These are phyloP conservation scores for Chloranthus sessilifolius DNA, from an alignment of 164 flowering plant species.

Conservation along the genomic window DNA sequence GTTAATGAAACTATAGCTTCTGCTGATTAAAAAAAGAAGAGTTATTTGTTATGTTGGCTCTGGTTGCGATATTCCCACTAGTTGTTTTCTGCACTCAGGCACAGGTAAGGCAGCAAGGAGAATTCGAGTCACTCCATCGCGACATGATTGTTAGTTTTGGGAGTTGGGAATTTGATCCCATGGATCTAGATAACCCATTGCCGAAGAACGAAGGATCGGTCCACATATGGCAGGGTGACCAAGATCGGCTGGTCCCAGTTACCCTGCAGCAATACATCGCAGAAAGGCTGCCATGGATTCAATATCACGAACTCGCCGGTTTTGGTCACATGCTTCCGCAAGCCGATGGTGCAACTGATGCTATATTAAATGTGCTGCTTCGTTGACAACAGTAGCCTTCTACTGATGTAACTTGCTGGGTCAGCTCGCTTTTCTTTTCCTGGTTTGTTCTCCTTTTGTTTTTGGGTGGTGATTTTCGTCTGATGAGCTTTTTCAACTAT, in stretches of 20 bases:
- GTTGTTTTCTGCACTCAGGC: slow-evolving; percentile 24
- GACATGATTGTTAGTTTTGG: slow-evolving; percentile 33
- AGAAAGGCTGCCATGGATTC: slow-evolving; percentile 33
- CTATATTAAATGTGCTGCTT: slow-evolving; percentile 15
- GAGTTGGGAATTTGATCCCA: slow-evolving; percentile 39
- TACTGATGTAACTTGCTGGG: not conserved
- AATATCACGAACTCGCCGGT: slow-evolving; percentile 26
- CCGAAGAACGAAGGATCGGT: slow-evolving; percentile 30
- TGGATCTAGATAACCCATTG: slow-evolving; percentile 35
- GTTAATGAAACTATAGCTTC: no score
- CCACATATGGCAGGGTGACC: slow-evolving; percentile 42
- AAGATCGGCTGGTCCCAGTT: slow-evolving; percentile 29
- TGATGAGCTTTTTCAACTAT: no score
- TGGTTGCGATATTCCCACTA: no score
- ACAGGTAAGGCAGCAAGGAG: slow-evolving; percentile 48
- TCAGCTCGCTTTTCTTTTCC: no score
- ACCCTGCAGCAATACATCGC: slow-evolving; percentile 27
- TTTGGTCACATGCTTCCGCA: slow-evolving; percentile 22
- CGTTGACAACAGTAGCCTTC: not conserved
- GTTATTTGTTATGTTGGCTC: not conserved
- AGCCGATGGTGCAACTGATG: slow-evolving; percentile 8
- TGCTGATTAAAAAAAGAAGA: no score
- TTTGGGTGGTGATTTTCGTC: no score
- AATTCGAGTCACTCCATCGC: slow-evolving; percentile 26
- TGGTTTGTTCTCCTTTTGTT: no score